Evolutionary conservation across 1,139 yeast species (phyloP).

Genomic region (Taphrina sp.): DNA sequence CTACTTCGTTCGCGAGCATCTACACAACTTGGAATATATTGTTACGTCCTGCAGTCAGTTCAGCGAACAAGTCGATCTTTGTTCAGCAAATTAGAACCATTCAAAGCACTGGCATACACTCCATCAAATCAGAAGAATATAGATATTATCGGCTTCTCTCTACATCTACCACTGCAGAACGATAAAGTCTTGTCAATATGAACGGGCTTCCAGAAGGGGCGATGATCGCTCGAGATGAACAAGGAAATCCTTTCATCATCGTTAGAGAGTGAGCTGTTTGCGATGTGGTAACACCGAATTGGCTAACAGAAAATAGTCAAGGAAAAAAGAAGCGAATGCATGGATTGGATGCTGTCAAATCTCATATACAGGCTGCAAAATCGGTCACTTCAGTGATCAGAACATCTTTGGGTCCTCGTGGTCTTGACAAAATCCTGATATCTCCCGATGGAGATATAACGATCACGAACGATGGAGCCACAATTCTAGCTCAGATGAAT

Average conservation of each 20-base stretch:
- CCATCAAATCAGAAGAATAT: no score
- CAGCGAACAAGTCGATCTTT: no score
- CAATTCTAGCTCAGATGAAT: conserved; percentile 93
- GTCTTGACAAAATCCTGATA: conserved; percentile 92
- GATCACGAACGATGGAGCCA: conserved; percentile 97
- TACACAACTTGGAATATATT: no score
- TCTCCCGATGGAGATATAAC: conserved; percentile 96
- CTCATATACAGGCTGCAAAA: conserved; percentile 90
- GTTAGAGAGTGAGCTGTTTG: conserved; percentile 62
- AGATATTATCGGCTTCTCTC: no score
- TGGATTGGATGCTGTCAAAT: conserved; percentile 89
- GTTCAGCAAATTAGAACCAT: no score
- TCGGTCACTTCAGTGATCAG: conserved; percentile 90
- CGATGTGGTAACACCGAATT: neutral
- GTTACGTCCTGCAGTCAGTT: no score
- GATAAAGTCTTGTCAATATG: neutral
- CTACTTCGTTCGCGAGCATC: no score
- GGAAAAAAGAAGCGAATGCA: conserved; percentile 84
- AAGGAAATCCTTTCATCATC: conserved; percentile 97
- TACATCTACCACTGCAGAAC: no score
- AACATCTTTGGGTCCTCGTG: conserved; percentile 90
- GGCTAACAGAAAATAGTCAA: conserved; percentile 49
- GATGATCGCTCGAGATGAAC: conserved; percentile 60
- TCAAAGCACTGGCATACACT: no score
- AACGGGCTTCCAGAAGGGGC: conserved; percentile 32